A percentile compares a stretch with the other conserved stretches of the same genome.
Evolutionary conservation across 2,329 filamentous ascomycete species (phyloP).

Genomic region (Colletotrichum viniferum): DNA sequence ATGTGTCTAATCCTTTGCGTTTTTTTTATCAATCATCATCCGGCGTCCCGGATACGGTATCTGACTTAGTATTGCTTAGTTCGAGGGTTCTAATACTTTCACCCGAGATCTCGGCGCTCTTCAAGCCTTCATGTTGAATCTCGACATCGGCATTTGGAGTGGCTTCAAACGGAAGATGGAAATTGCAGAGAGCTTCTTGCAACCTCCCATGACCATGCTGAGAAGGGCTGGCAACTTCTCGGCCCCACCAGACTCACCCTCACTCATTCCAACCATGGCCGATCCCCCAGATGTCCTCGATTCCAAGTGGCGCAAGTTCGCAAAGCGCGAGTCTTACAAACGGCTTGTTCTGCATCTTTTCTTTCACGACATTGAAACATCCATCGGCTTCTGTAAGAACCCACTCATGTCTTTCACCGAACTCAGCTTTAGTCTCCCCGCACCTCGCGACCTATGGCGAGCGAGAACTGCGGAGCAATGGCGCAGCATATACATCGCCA

Average conservation of each 20-base stretch:
- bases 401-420: conserved; percentile 36
- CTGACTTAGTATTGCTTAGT: conserved; percentile 20
- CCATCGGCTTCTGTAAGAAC: conserved; percentile 31
- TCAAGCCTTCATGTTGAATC: conserved; percentile 36
- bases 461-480: conserved; percentile 29
- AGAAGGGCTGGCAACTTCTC: conserved; percentile 35
- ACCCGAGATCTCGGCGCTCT: conserved; percentile 34
- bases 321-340: conserved; percentile 34
- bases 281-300: conserved; percentile 15
- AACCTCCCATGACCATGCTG: conserved; percentile 39
- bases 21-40: not conserved
- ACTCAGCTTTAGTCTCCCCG: conserved; percentile 28
- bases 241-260: conserved; percentile 1
- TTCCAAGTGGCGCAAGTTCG: conserved; percentile 28
- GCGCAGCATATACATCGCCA: conserved; percentile 23
- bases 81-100: conserved; percentile 36
- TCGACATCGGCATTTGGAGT: conserved; percentile 41
- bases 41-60: not conserved
- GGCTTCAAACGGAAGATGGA: conserved; percentile 41
- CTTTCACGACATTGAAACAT: conserved; percentile 32
- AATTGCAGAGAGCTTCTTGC: conserved; percentile 41
- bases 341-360: conserved; percentile 32
- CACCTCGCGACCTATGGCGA: conserved; percentile 27
- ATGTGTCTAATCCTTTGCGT: not conserved
- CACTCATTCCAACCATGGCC: not conserved